Conservation (phyloP, 176 grass and related monocot species). For the Triticum urartu region DNA sequence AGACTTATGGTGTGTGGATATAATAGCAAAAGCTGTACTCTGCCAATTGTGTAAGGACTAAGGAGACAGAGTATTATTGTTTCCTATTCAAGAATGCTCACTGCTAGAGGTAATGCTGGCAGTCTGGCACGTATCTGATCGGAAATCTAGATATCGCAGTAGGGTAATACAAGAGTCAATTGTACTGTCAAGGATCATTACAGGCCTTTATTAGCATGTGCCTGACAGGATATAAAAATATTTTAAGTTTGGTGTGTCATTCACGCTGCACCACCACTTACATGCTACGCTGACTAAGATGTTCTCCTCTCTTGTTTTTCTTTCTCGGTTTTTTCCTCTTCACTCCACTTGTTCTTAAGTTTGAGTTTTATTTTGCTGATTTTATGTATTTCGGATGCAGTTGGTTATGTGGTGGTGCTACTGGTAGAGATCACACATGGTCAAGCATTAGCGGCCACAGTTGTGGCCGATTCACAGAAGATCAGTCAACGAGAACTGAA, state of each 20-base stretch:
- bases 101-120: neutral
- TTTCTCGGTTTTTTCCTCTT: slow-evolving; percentile 3
- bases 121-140: neutral
- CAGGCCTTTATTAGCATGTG: neutral
- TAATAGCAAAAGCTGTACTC: neutral
- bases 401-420: slow-evolving; percentile 94
- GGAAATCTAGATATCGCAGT: slow-evolving; percentile 1
- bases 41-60: neutral
- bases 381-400: slow-evolving; percentile 51
- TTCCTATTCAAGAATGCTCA: neutral
- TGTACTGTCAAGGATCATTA: neutral
- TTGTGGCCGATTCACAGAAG: slow-evolving; percentile 85
- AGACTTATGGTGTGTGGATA: neutral
- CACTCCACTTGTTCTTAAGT: neutral
- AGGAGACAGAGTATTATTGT: neutral
- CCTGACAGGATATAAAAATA: neutral
- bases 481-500: slow-evolving; percentile 61
- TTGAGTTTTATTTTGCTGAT: slow-evolving; percentile 17
- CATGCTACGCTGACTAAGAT: neutral
- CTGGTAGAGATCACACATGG: slow-evolving; percentile 92
- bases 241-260: slow-evolving; percentile 20
- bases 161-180: neutral
- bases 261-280: neutral
- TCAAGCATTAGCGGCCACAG: slow-evolving; percentile 82
- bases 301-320: neutral